These are phyloP conservation scores for Linnemannia zychae DNA, from an alignment of 192 early-diverging fungal species.

Conservation along the genomic window DNA sequence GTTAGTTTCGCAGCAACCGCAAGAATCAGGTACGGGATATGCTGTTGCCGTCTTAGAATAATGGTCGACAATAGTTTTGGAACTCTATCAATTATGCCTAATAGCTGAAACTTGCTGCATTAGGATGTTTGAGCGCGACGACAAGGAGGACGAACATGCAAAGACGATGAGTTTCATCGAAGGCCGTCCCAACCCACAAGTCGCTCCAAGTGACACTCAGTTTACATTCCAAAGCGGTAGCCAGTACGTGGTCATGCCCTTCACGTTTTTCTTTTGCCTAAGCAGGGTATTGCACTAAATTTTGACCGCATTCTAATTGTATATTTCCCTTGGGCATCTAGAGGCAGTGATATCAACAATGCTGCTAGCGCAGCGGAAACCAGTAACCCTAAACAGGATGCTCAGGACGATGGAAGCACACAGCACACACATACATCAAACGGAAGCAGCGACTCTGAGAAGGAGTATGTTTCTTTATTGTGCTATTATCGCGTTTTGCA, in stretches of 20 bases:
- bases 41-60: background rate
- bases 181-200: constrained; percentile 14
- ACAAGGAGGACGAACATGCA: constrained; percentile 44
- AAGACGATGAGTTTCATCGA: constrained; percentile 53
- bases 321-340: background rate
- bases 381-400: background rate
- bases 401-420: background rate
- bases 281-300: background rate
- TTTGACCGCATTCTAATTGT: background rate
- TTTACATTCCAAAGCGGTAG: constrained; percentile 24
- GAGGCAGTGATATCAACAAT: constrained; percentile 2
- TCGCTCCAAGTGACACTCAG: background rate
- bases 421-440: constrained; percentile 14
- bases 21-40: constrained; percentile 36
- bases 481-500: background rate
- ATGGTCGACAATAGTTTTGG: too few species aligned
- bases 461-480: constrained; percentile 29
- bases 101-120: background rate
- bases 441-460: constrained; percentile 44
- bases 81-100: background rate
- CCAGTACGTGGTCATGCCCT: constrained; percentile 11
- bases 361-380: constrained; percentile 6
- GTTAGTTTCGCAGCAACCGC: constrained; percentile 55
- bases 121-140: constrained; percentile 56
- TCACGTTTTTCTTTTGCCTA: background rate